Evolutionary conservation across 2,329 filamentous ascomycete genomes (phyloP).

Genomic region (Microsporum audouinii): DNA sequence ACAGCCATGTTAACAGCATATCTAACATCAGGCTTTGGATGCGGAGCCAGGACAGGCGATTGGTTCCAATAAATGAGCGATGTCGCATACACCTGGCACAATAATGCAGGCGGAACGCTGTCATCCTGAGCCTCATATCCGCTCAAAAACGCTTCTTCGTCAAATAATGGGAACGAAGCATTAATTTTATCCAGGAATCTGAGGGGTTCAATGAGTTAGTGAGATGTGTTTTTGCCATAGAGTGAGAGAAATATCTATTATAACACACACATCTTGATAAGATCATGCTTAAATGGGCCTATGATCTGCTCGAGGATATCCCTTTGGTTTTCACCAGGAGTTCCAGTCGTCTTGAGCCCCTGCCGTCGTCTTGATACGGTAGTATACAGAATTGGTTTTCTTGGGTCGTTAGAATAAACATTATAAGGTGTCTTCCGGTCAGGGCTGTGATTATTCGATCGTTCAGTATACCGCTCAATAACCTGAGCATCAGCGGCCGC

Average conservation of each 20-base stretch:
- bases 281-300: conserved; percentile 41
- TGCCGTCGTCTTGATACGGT: conserved; percentile 42
- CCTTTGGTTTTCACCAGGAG: conserved; percentile 39
- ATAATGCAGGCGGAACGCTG: conserved; percentile 43
- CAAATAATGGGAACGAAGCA: conserved; percentile 50
- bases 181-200: conserved; percentile 48
- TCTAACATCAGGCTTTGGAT: conserved; percentile 45
- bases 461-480: conserved; percentile 44
- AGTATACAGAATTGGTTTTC: conserved; percentile 37
- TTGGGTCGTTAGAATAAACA: conserved; percentile 39
- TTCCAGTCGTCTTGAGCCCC: conserved; percentile 34
- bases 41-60: conserved; percentile 33
- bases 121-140: conserved; percentile 37
- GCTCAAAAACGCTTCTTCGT: conserved; percentile 43
- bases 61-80: conserved; percentile 48
- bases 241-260: not conserved
- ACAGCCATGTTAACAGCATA: conserved; percentile 54
- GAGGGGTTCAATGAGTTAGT: conserved; percentile 19
- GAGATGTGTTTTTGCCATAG: conserved; percentile 8
- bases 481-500: conserved; percentile 50
- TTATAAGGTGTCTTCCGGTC: conserved; percentile 38
- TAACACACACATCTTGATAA: conserved; percentile 42
- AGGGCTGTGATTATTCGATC: conserved; percentile 25
- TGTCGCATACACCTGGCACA: conserved; percentile 49
- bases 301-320: conserved; percentile 49